Evolutionary conservation across 2,329 filamentous ascomycete species (phyloP).

Genomic region (Sarocladium oryzae): DNA sequence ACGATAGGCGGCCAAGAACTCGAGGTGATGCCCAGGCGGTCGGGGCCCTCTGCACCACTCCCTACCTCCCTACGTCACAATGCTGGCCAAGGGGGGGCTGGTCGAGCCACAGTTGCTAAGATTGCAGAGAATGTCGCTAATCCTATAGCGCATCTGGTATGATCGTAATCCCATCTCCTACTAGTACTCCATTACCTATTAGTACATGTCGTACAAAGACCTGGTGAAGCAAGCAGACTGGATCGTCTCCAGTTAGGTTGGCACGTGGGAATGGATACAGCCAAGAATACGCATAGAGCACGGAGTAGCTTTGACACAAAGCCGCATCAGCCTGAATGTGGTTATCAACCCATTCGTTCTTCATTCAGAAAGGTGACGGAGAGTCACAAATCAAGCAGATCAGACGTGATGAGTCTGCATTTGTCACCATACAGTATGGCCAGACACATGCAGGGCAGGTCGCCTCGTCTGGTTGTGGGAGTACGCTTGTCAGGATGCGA

Average conservation of each 20-base stretch:
- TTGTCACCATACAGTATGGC: not conserved
- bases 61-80: not conserved
- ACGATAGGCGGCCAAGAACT: not conserved
- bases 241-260: not conserved
- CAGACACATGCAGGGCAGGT: conserved; percentile 2
- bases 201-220: too few relatives aligned
- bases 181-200: too few relatives aligned
- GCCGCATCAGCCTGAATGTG: not conserved
- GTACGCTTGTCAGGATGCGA: not conserved
- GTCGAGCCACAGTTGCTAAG: not conserved
- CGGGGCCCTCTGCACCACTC: not conserved
- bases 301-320: too few relatives aligned
- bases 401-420: not conserved
- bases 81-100: not conserved
- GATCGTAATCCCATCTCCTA: not conserved
- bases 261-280: conserved; percentile 7
- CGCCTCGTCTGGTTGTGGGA: not conserved
- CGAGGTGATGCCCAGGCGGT: not conserved
- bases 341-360: too few relatives aligned
- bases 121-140: not conserved
- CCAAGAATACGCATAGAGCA: not conserved
- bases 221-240: too few relatives aligned
- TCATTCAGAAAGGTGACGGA: too few relatives aligned
- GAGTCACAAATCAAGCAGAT: not conserved
- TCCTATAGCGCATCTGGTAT: not conserved